Evolutionary conservation across 2,329 filamentous ascomycete genomes (phyloP).

Genomic region (Talaromyces amestolkiae): DNA sequence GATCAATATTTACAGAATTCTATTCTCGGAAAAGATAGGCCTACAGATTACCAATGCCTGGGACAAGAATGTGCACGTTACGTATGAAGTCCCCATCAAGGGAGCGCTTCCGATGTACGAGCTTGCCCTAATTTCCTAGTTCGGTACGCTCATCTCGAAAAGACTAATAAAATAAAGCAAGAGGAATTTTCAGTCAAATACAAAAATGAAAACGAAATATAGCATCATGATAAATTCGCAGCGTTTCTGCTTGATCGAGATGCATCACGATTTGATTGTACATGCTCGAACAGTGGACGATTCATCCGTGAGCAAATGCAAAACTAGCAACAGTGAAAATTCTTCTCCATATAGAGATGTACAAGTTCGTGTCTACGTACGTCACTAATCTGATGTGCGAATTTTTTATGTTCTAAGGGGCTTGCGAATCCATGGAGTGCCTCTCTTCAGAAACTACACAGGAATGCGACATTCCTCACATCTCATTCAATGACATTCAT

Average conservation of each 20-base stretch:
- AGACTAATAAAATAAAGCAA: no score
- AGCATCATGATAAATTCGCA: background rate
- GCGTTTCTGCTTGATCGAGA: background rate
- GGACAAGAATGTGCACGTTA: background rate
- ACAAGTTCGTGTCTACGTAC: background rate
- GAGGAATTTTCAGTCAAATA: background rate
- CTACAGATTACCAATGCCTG: background rate
- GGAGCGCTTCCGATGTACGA: background rate
- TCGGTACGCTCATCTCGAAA: background rate
- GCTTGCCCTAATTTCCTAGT: constrained; percentile 2
- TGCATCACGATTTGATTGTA: background rate
- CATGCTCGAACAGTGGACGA: background rate
- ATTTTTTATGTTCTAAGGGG: background rate
- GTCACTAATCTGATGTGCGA: background rate
- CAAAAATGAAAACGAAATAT: background rate
- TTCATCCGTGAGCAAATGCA: background rate
- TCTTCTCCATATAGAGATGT: background rate
- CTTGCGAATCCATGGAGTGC: background rate
- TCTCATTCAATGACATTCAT: background rate
- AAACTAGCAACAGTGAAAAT: background rate
- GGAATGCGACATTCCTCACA: constrained; percentile 13
- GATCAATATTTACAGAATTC: background rate
- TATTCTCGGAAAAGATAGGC: background rate
- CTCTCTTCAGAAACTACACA: background rate
- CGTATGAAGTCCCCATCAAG: background rate